A percentile compares a stretch with the other conserved stretches of the same genome.
Evolutionary conservation across 805 yeast genomes (phyloP).

Genomic region (Lipomyces chichibuensis): DNA sequence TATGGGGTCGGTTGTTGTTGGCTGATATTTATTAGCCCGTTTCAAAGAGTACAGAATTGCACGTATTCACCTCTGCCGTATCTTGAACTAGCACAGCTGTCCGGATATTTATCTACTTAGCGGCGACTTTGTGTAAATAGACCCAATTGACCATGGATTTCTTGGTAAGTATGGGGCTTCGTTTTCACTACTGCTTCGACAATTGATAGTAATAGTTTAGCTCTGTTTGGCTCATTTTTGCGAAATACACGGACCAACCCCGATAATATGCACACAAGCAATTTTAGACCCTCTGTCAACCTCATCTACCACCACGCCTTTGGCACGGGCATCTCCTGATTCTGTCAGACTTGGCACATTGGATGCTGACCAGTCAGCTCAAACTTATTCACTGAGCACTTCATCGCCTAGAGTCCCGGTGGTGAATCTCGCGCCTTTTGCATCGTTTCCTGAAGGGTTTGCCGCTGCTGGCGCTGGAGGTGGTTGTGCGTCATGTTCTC

Average conservation of each 20-base stretch:
- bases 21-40: not conserved
- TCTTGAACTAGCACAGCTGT: not conserved
- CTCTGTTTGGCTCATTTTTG: conserved; percentile 42
- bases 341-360: not conserved
- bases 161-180: not conserved
- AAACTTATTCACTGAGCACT: not conserved
- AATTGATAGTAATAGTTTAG: conserved; percentile 18
- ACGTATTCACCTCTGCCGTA: not conserved
- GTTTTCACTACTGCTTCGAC: not conserved
- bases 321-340: not conserved
- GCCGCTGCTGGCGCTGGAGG: not conserved
- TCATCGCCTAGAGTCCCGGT: not conserved
- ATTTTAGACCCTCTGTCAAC: conserved; percentile 11
- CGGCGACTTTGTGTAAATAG: not conserved
- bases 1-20: not conserved
- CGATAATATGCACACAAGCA: conserved; percentile 41
- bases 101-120: not conserved
- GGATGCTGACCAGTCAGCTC: conserved; percentile 3
- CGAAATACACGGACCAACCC: conserved; percentile 42
- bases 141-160: conserved; percentile 3
- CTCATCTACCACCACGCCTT: conserved; percentile 3
- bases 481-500: conserved; percentile 36
- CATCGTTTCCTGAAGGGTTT: not conserved
- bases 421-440: conserved; percentile 1
- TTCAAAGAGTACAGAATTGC: not conserved